phyloP scores from a whole-genome alignment of 2,329 filamentous ascomycete genomes.

The Periconia macrospinosa region DNA sequence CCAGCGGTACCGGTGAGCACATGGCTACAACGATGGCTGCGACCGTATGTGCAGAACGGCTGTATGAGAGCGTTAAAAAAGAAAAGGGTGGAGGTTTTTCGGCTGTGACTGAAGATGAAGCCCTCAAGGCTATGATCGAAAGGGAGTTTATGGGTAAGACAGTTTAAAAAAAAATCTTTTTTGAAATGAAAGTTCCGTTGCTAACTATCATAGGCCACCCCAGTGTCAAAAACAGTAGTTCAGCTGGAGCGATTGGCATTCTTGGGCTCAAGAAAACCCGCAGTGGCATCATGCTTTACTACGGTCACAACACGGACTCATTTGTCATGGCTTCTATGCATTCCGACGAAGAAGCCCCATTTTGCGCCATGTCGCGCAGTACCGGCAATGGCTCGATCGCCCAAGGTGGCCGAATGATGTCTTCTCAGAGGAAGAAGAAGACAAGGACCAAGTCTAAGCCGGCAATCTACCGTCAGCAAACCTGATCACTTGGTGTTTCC shows the following conservation, averaged over 20 bases:
- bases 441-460: conserved; percentile 32
- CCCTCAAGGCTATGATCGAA: conserved; percentile 74
- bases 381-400: conserved; percentile 56
- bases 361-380: conserved; percentile 85
- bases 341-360: conserved; percentile 71
- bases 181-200: not conserved
- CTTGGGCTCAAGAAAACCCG: conserved; percentile 84
- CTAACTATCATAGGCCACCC: conserved; percentile 62
- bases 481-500: not conserved
- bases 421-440: conserved; percentile 35
- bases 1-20: conserved; percentile 94
- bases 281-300: conserved; percentile 80
- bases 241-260: conserved; percentile 85
- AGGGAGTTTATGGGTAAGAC: conserved; percentile 81
- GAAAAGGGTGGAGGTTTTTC: conserved; percentile 64
- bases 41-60: conserved; percentile 78
- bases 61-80: conserved; percentile 72
- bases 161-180: not conserved
- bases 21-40: conserved; percentile 96
- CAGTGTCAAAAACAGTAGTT: conserved; percentile 77
- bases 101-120: conserved; percentile 74
- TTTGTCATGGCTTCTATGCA: conserved; percentile 88
- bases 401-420: conserved; percentile 58
- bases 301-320: conserved; percentile 93
- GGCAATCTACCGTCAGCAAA: not conserved